These are phyloP conservation scores for Tulasnella sp. DNA, from an alignment of 768 basidiomycete species.

Conservation along the genomic window DNA sequence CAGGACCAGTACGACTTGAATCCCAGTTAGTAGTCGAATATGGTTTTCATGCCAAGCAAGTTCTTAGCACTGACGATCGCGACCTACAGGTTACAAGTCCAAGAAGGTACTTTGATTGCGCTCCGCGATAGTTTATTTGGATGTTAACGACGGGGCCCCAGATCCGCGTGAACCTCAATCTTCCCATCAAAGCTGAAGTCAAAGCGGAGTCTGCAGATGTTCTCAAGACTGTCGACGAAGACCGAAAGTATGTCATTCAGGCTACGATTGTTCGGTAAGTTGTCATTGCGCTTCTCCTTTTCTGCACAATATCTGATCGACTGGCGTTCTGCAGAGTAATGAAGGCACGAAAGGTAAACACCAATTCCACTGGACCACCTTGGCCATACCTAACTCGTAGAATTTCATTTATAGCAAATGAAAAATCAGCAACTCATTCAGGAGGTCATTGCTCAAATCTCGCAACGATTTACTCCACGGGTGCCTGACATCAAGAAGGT, in stretches of 20 bases:
- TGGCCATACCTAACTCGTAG: background rate
- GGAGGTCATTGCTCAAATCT: slow-evolving; percentile 85
- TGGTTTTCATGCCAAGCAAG: background rate
- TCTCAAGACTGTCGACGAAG: slow-evolving; percentile 91
- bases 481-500: slow-evolving; percentile 97
- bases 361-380: background rate
- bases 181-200: slow-evolving; percentile 86
- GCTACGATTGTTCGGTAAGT: slow-evolving; percentile 22
- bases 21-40: slow-evolving; percentile 43
- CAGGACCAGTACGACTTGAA: slow-evolving; percentile 88
- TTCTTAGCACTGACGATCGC: background rate
- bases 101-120: slow-evolving; percentile 27
- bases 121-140: background rate
- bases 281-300: background rate
- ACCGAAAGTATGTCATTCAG: slow-evolving; percentile 53
- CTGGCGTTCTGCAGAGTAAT: slow-evolving; percentile 53
- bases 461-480: slow-evolving; percentile 82
- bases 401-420: slow-evolving; percentile 46
- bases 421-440: slow-evolving; percentile 86
- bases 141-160: background rate
- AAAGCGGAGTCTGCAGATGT: slow-evolving; percentile 87
- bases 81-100: slow-evolving; percentile 28
- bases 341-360: slow-evolving; percentile 69
- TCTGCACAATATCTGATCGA: background rate
- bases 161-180: slow-evolving; percentile 30